These are phyloP conservation scores for Candida alai DNA, from an alignment of 805 yeast species.

Conservation along the genomic window DNA sequence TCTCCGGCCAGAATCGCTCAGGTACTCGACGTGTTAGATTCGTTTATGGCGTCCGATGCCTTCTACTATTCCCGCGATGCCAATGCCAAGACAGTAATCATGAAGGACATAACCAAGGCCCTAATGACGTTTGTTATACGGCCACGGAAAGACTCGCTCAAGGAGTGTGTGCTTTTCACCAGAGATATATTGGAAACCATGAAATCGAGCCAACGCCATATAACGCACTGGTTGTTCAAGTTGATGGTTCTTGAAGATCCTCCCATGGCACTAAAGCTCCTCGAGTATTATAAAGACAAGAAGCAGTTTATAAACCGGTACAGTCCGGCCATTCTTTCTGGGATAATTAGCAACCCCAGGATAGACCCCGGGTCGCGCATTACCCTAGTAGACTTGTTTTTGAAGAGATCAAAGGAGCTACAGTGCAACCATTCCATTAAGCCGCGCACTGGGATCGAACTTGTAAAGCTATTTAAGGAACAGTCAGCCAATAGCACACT, in stretches of 20 bases:
- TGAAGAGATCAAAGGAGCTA: constrained; percentile 5
- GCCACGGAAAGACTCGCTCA: constrained; percentile 10
- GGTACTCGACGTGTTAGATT: constrained; percentile 7
- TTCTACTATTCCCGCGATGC: constrained; percentile 1
- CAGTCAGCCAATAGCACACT: constrained; percentile 5
- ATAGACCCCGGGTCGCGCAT: constrained; percentile 17
- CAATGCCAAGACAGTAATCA: constrained; percentile 2
- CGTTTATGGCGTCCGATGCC: not conserved
- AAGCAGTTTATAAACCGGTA: constrained; percentile 17
- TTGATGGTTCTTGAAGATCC: constrained; percentile 27
- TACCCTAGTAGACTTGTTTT: constrained; percentile 8
- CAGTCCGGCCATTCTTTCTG: constrained; percentile 22
- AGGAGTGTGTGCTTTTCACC: not conserved
- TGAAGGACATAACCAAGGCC: constrained; percentile 5
- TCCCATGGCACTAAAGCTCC: constrained; percentile 19
- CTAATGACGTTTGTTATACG: constrained; percentile 6
- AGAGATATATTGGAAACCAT: not conserved
- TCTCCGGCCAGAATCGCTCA: constrained; percentile 15
- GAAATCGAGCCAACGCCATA: not conserved
- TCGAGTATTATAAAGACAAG: constrained; percentile 18
- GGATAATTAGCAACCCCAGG: constrained; percentile 20
- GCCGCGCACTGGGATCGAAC: constrained; percentile 13
- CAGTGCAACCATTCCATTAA: constrained; percentile 14
- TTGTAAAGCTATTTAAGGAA: constrained; percentile 9
- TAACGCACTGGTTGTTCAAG: constrained; percentile 15